phyloP scores from a whole-genome alignment of 495 filamentous ascomycete species.

The Achaetomiella virescens region DNA sequence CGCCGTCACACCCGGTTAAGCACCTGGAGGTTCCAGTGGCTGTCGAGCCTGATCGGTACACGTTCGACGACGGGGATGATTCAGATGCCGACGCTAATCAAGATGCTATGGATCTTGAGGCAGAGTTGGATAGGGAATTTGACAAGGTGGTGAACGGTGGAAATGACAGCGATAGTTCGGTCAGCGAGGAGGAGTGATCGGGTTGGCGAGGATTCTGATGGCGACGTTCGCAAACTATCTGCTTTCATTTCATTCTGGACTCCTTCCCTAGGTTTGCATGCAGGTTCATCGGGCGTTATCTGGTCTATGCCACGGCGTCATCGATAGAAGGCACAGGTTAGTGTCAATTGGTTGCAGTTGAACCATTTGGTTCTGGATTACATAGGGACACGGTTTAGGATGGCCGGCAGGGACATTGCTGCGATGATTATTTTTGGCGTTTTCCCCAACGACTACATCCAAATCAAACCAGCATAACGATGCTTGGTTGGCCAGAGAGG shows the following conservation, averaged over 20 bases:
- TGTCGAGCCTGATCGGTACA: constrained; percentile 12
- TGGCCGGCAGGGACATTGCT: too few species aligned
- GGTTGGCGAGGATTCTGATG: background rate
- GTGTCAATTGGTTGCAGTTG: background rate
- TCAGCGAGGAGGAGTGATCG: constrained; percentile 29
- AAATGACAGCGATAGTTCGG: constrained; percentile 22
- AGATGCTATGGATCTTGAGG: constrained; percentile 26
- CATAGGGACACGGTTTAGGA: background rate
- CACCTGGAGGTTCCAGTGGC: background rate
- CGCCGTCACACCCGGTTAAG: background rate
- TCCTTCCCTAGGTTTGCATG: background rate
- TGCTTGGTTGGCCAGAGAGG: background rate
- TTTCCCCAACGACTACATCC: background rate
- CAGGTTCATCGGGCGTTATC: background rate
- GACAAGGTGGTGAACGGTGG: constrained; percentile 27
- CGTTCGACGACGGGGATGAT: constrained; percentile 24
- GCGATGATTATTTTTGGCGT: too few species aligned
- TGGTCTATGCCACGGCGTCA: background rate
- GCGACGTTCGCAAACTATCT: background rate
- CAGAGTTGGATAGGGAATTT: constrained; percentile 33
- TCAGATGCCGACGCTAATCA: constrained; percentile 1
- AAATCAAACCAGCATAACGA: background rate
- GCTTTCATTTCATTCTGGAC: background rate
- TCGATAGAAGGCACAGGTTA: background rate
- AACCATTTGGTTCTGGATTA: background rate